A percentile compares a stretch with the other conserved stretches of the same genome.
Evolutionary conservation across 768 basidiomycete genomes (phyloP).

Genomic region (Boletus reticulatus): DNA sequence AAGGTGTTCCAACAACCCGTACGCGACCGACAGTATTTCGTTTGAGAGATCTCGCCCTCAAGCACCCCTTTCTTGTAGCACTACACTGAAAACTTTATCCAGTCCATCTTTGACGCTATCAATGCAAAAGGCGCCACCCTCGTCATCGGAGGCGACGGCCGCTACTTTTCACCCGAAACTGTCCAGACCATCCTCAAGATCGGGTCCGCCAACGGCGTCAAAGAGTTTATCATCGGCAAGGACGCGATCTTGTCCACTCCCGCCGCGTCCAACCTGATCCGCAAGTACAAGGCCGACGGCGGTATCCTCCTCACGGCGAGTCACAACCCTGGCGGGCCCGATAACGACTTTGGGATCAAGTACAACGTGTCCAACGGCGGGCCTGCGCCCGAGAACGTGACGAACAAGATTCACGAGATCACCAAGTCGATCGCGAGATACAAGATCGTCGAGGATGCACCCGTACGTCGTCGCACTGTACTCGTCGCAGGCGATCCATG

Average conservation of each 20-base stretch:
- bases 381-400: constrained; percentile 93
- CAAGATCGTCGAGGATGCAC: constrained; percentile 75
- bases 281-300: constrained; percentile 94
- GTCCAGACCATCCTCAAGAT: constrained; percentile 93
- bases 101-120: constrained; percentile 91
- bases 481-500: background rate
- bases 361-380: constrained; percentile 98
- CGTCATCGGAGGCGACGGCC: constrained; percentile 97
- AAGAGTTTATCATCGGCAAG: constrained; percentile 89
- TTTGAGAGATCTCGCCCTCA: constrained; percentile 14
- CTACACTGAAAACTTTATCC: constrained; percentile 99
- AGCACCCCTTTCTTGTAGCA: constrained; percentile 49
- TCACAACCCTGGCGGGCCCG: constrained; percentile 98
- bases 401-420: constrained; percentile 91
- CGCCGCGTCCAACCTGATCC: constrained; percentile 93
- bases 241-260: constrained; percentile 94
- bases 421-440: constrained; percentile 86
- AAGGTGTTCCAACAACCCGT: constrained; percentile 98
- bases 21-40: constrained; percentile 24
- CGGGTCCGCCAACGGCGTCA: constrained; percentile 91
- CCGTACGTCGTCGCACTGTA: constrained; percentile 49
- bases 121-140: constrained; percentile 75
- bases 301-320: constrained; percentile 96
- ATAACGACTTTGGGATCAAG: constrained; percentile 99
- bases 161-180: constrained; percentile 83